Percentiles rank a stretch among this genome's conserved stretches.
These are phyloP conservation scores for Capsella rubella DNA, from an alignment of 441 rosid species.

Conservation along the genomic window DNA sequence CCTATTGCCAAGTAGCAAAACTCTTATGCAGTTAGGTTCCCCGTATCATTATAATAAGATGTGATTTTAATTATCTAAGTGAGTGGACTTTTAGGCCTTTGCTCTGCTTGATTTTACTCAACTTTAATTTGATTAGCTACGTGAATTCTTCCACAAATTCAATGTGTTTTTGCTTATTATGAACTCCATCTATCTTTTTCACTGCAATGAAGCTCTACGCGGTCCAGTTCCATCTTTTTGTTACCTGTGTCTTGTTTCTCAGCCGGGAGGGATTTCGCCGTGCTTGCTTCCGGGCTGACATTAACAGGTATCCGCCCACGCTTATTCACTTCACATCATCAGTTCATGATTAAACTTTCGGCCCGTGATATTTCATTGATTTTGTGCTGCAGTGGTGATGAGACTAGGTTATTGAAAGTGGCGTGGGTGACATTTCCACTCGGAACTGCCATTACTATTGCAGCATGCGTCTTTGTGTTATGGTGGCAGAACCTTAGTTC, in stretches of 20 bases:
- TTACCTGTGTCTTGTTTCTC: slow-evolving; percentile 83
- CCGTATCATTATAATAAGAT: background rate
- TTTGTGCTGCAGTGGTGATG: slow-evolving; percentile 57
- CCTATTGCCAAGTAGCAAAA: background rate
- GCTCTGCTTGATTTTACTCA: slow-evolving; percentile 5
- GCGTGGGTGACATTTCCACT: slow-evolving; percentile 87
- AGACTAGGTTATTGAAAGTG: slow-evolving; percentile 64
- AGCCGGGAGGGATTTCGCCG: slow-evolving; percentile 96
- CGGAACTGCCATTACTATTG: slow-evolving; percentile 64
- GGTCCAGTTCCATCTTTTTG: slow-evolving; percentile 91
- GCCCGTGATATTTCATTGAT: background rate
- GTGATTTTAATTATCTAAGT: background rate
- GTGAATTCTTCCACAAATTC: background rate
- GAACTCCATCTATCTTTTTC: background rate
- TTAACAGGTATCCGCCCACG: slow-evolving; percentile 51
- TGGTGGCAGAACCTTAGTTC: slow-evolving; percentile 82
- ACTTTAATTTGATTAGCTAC: slow-evolving; percentile 10
- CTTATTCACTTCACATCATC: slow-evolving; percentile 13
- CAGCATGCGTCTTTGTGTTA: slow-evolving; percentile 64
- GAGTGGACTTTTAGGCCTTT: background rate
- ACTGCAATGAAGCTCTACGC: slow-evolving; percentile 71
- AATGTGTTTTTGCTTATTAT: slow-evolving; percentile 3
- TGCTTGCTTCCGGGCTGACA: slow-evolving; percentile 83
- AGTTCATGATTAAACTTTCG: background rate
- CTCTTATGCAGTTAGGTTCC: background rate